Evolutionary conservation across 148 eudicot genomes (phyloP).

Genomic region (Cornus florida): DNA sequence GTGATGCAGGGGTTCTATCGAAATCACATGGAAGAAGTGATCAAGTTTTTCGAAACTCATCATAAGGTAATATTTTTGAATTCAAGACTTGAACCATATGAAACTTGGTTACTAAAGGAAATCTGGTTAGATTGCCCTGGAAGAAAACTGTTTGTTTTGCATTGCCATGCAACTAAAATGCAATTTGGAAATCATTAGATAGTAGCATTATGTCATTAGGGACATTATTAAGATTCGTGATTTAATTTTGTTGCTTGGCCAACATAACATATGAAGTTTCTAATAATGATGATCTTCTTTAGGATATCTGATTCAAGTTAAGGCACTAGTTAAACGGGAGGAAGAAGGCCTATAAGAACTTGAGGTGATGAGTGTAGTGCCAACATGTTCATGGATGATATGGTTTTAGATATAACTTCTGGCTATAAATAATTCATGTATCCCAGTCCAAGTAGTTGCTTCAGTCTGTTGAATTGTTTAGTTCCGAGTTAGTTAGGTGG

Average conservation of each 20-base stretch:
- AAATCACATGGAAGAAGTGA: slow-evolving; percentile 97
- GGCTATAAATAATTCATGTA: not conserved
- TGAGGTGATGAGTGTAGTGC: not conserved
- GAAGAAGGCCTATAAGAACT: not conserved
- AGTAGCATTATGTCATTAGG: not conserved
- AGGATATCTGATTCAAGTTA: slow-evolving; percentile 1
- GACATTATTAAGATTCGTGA: not conserved
- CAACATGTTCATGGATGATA: not conserved
- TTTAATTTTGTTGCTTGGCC: not conserved
- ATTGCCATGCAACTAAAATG: not conserved
- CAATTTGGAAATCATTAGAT: not conserved
- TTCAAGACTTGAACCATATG: not conserved
- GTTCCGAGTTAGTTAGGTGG: not conserved
- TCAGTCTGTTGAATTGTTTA: not conserved
- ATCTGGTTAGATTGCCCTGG: not conserved
- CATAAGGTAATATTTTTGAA: slow-evolving; percentile 60
- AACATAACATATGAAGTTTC: not conserved
- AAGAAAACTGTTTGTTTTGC: not conserved
- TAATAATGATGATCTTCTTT: not conserved
- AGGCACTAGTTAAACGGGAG: not conserved
- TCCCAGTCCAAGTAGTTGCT: not conserved
- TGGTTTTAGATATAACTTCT: not conserved
- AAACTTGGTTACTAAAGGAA: not conserved
- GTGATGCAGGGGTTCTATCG: slow-evolving; percentile 85
- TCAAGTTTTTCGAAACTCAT: slow-evolving; percentile 87